Evolutionary conservation across 179 eudicot species (phyloP).

Genomic region (Corrigiola litoralis): DNA sequence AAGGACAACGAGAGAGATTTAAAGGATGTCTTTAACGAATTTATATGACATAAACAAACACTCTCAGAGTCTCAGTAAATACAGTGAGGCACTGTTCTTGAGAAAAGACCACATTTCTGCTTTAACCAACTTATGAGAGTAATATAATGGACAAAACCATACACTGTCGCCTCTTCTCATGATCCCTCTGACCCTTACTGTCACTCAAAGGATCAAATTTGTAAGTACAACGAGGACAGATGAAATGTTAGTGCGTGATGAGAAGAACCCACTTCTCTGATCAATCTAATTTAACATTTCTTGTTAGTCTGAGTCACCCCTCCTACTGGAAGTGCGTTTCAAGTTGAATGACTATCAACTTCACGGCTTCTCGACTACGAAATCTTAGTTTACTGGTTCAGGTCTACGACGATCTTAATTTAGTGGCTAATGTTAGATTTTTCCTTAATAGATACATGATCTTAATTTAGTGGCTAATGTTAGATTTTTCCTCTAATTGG

Average conservation of each 20-base stretch:
- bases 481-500: too few species aligned
- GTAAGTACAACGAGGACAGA: constrained; percentile 23
- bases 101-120: constrained; percentile 14
- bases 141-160: neutral
- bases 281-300: constrained; percentile 14
- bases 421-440: neutral
- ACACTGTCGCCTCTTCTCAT: constrained; percentile 23
- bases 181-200: constrained; percentile 24
- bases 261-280: constrained; percentile 22
- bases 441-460: too few species aligned
- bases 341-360: neutral
- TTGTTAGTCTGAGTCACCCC: constrained; percentile 22
- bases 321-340: constrained; percentile 21
- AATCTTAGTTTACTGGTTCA: neutral
- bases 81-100: neutral
- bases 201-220: constrained; percentile 25
- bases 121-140: constrained; percentile 13
- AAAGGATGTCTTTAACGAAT: constrained; percentile 3
- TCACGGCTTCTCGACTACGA: neutral
- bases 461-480: neutral
- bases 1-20: neutral
- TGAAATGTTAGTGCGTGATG: constrained; percentile 29
- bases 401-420: neutral
- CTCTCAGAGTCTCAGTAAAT: neutral
- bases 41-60: constrained; percentile 22